Evolutionary conservation across 208 protist species (phyloP).

Genomic region (Crithidia thermophila): DNA sequence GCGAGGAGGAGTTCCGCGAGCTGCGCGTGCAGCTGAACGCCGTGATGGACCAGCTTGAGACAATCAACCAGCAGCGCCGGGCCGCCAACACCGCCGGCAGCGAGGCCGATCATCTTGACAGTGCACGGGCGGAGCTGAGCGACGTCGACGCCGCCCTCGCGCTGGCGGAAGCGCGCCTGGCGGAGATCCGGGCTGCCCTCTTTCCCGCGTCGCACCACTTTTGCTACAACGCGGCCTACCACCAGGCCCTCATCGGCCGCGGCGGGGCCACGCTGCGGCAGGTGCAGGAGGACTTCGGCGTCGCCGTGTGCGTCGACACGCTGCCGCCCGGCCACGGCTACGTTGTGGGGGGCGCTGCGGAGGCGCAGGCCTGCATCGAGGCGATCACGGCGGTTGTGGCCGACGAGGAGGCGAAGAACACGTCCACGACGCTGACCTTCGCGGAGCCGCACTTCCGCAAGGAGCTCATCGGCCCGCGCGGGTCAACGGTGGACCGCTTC

Average conservation of each 20-base stretch:
- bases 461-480: conserved; percentile 45
- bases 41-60: conserved; percentile 18
- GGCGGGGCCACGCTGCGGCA: conserved; percentile 54
- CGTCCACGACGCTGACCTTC: conserved; percentile 11
- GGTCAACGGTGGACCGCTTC: conserved; percentile 40
- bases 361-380: conserved; percentile 28
- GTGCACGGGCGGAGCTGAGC: not conserved
- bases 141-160: conserved; percentile 8
- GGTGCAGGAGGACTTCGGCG: conserved; percentile 66
- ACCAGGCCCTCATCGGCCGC: conserved; percentile 38
- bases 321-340: conserved; percentile 31
- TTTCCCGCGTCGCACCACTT: conserved; percentile 35
- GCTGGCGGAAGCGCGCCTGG: conserved; percentile 23
- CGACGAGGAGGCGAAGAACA: conserved; percentile 26
- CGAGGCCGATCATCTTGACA: conserved; percentile 16
- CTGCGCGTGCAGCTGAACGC: conserved; percentile 25
- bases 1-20: conserved; percentile 22
- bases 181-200: conserved; percentile 13
- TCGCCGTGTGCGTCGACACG: conserved; percentile 51
- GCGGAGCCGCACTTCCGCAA: conserved; percentile 27
- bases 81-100: not conserved
- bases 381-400: conserved; percentile 44
- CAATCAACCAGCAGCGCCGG: conserved; percentile 7
- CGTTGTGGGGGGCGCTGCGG: conserved; percentile 33
- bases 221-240: conserved; percentile 30